phyloP scores from a whole-genome alignment of 768 basidiomycete genomes.

The Kwoniella pini region DNA sequence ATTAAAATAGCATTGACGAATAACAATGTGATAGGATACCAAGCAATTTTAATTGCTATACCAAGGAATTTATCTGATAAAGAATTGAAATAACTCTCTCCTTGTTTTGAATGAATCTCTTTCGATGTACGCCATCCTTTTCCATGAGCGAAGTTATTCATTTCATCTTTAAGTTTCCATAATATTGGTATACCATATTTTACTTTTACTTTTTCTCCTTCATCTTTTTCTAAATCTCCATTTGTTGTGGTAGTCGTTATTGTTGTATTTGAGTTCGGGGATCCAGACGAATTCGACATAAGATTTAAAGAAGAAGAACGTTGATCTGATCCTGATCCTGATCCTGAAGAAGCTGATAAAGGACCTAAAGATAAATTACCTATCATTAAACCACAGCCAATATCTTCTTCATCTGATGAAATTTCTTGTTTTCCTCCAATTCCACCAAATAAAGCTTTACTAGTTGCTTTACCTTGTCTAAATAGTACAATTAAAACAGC shows the following conservation, averaged over 20 bases:
- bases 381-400: not conserved
- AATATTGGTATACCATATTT: not conserved
- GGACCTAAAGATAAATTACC: not conserved
- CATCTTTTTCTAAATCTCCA: not conserved
- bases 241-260: not conserved
- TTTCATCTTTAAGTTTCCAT: not conserved
- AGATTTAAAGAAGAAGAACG: not conserved
- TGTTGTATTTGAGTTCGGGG: not conserved
- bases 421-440: not conserved
- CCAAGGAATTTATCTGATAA: conserved; percentile 29
- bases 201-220: not conserved
- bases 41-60: conserved; percentile 34
- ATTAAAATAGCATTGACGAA: conserved; percentile 32
- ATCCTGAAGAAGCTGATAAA: not conserved
- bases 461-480: conserved; percentile 20
- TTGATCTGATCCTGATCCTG: not conserved
- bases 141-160: not conserved
- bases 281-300: not conserved
- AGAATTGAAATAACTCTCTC: conserved; percentile 12
- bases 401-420: not conserved
- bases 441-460: conserved; percentile 12
- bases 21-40: conserved; percentile 33
- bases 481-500: conserved; percentile 16
- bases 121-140: conserved; percentile 1
- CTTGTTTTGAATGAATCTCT: not conserved